Evolutionary conservation across 306 rosid species (phyloP).

Genomic region (Ochetophila trinervis): DNA sequence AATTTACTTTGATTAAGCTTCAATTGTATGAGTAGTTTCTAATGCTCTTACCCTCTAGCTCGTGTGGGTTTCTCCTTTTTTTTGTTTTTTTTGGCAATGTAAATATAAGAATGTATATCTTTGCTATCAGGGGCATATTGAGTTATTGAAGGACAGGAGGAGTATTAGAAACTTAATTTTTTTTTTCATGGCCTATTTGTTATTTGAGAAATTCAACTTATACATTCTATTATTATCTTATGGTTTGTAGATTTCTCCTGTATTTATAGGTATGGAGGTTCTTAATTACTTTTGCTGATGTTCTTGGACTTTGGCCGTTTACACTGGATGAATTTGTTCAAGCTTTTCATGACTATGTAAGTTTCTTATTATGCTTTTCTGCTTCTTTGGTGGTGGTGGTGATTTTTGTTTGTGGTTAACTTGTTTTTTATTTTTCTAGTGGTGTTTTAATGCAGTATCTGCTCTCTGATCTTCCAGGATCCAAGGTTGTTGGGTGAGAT

Average conservation of each 20-base stretch:
- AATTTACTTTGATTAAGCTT: too few species aligned
- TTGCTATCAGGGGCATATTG: too few species aligned
- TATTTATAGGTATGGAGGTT: constrained; percentile 76
- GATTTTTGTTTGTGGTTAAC: constrained; percentile 5
- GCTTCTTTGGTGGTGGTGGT: background rate
- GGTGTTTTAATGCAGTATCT: constrained; percentile 14
- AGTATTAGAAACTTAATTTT: background rate
- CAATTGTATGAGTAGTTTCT: too few species aligned
- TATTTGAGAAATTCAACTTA: background rate
- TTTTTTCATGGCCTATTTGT: background rate
- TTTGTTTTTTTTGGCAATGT: too few species aligned
- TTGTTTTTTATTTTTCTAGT: constrained; percentile 4
- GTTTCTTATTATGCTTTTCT: constrained; percentile 8
- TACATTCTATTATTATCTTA: background rate
- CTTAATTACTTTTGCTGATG: constrained; percentile 68
- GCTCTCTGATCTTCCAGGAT: constrained; percentile 46
- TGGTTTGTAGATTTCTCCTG: background rate
- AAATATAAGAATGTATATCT: too few species aligned
- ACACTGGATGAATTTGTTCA: constrained; percentile 83
- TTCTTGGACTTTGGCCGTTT: constrained; percentile 77
- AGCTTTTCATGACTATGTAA: constrained; percentile 83
- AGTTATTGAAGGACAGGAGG: too few species aligned
- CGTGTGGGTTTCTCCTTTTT: too few species aligned
- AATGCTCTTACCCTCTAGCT: too few species aligned
- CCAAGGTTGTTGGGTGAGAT: constrained; percentile 71